Conservation (phyloP, 2,329 filamentous ascomycete species). For the Colletotrichum sp. region DNA sequence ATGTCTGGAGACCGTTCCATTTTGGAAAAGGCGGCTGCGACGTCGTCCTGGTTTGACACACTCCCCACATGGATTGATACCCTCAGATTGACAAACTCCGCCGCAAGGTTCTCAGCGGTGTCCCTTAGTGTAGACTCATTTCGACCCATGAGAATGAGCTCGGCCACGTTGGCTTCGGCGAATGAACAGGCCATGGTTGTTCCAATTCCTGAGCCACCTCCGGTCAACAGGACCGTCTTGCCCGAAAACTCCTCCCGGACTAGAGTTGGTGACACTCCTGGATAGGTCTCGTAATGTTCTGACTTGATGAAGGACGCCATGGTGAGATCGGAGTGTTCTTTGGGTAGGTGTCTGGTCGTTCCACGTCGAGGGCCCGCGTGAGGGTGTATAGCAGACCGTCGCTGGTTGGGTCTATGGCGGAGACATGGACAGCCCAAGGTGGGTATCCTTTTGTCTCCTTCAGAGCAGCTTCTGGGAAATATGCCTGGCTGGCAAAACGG, state of each 20-base stretch:
- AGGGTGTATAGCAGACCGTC: not conserved
- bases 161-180: conserved; percentile 38
- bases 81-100: not conserved
- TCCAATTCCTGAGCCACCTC: conserved; percentile 70
- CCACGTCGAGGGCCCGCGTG: not conserved
- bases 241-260: conserved; percentile 25
- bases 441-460: not conserved
- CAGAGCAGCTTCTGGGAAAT: not conserved
- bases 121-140: conserved; percentile 27
- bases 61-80: not conserved
- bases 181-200: conserved; percentile 68
- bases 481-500: not conserved
- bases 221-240: conserved; percentile 67
- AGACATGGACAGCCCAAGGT: not conserved
- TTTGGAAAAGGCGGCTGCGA: not conserved
- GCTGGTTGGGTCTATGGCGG: not conserved
- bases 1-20: not conserved
- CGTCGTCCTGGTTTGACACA: not conserved
- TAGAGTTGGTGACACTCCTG: not conserved
- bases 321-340: not conserved
- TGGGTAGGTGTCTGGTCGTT: not conserved
- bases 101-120: not conserved
- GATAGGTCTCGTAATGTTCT: not conserved
- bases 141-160: conserved; percentile 44
- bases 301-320: conserved; percentile 1